These are phyloP conservation scores for Trichoderma polysporum DNA, from an alignment of 2,329 filamentous ascomycete genomes.

Conservation along the genomic window DNA sequence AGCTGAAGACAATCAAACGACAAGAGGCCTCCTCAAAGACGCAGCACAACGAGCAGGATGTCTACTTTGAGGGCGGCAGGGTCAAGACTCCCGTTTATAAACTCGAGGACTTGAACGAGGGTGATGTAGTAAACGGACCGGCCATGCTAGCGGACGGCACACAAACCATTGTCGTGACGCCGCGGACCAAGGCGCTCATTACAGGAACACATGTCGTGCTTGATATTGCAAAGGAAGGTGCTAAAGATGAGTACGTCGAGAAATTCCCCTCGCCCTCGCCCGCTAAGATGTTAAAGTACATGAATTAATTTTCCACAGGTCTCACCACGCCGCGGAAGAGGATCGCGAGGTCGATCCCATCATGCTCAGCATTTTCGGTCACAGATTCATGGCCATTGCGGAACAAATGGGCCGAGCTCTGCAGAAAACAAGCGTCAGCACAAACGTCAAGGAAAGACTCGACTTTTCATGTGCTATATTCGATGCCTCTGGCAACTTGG, in stretches of 20 bases:
- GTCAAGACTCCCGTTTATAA: constrained; percentile 79
- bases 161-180: constrained; percentile 89
- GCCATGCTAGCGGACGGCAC: constrained; percentile 85
- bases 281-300: background rate
- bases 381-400: constrained; percentile 82
- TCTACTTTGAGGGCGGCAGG: constrained; percentile 84
- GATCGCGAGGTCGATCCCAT: constrained; percentile 65
- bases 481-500: constrained; percentile 70
- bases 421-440: constrained; percentile 78
- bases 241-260: constrained; percentile 34
- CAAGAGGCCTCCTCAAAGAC: constrained; percentile 58
- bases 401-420: constrained; percentile 80
- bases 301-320: constrained; percentile 20
- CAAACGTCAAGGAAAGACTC: constrained; percentile 78
- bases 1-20: constrained; percentile 68
- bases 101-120: constrained; percentile 69
- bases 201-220: constrained; percentile 88
- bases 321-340: constrained; percentile 22
- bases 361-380: constrained; percentile 75
- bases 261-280: background rate
- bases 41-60: constrained; percentile 63
- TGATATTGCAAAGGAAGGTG: constrained; percentile 65
- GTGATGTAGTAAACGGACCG: constrained; percentile 73
- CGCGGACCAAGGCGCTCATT: constrained; percentile 71
- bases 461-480: constrained; percentile 84